phyloP scores from a whole-genome alignment of 495 filamentous ascomycete genomes.

The Hypomontagnella submonticulosa region DNA sequence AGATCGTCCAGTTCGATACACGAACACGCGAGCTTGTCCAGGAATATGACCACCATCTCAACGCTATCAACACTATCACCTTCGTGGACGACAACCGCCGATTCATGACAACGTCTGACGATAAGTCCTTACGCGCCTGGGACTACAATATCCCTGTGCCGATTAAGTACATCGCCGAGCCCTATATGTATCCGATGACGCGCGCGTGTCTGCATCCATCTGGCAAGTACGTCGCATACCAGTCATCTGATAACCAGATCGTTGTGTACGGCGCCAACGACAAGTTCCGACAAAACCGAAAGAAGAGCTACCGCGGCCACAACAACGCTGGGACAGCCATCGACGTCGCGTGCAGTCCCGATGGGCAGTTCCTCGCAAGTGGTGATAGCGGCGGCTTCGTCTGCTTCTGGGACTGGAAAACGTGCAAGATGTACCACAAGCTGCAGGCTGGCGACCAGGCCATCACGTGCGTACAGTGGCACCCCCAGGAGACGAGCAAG shows the following conservation, averaged over 20 bases:
- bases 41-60: conserved; percentile 98
- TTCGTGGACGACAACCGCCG: conserved; percentile 94
- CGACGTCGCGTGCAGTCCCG: conserved; percentile 86
- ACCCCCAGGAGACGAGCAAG: conserved; percentile 94
- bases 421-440: conserved; percentile 97
- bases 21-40: conserved; percentile 83
- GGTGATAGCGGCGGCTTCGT: conserved; percentile 89
- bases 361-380: conserved; percentile 85
- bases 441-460: conserved; percentile 82
- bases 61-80: conserved; percentile 96
- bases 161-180: conserved; percentile 87
- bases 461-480: conserved; percentile 87
- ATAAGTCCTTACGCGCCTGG: conserved; percentile 95
- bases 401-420: conserved; percentile 99
- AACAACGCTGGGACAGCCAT: conserved; percentile 95
- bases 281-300: conserved; percentile 96
- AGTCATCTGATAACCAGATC: conserved; percentile 94
- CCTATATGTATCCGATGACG: conserved; percentile 94
- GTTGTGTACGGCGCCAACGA: conserved; percentile 93
- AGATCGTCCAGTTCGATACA: conserved; percentile 97
- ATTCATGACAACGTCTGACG: conserved; percentile 97
- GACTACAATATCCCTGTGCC: conserved; percentile 94
- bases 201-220: conserved; percentile 83
- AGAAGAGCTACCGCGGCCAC: conserved; percentile 95
- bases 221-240: conserved; percentile 92